phyloP scores from a whole-genome alignment of 2,329 filamentous ascomycete species.

The Zymoseptoria crescenta region DNA sequence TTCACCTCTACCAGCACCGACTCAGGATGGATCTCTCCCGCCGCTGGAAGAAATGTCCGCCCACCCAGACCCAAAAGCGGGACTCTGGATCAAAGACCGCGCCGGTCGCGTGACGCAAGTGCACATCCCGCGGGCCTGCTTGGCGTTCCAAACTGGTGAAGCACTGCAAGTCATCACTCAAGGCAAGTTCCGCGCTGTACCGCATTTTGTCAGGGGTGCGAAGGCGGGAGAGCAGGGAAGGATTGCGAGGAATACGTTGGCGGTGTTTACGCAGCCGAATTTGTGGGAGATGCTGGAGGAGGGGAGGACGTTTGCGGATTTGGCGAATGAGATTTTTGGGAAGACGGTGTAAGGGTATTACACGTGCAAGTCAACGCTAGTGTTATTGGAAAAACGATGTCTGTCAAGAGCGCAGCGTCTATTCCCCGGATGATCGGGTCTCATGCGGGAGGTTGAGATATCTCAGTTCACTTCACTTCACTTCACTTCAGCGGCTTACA shows the following conservation, averaged over 20 bases:
- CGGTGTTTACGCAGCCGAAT: slow-evolving; percentile 96
- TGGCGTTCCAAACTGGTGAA: slow-evolving; percentile 94
- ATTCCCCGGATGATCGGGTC: too few species aligned
- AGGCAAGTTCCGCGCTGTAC: slow-evolving; percentile 89
- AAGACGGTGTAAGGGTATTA: slow-evolving; percentile 12
- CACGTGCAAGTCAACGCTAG: neutral
- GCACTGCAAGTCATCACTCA: slow-evolving; percentile 81
- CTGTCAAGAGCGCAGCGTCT: too few species aligned
- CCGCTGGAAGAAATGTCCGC: slow-evolving; percentile 59
- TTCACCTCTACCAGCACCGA: slow-evolving; percentile 18
- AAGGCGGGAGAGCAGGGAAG: slow-evolving; percentile 43
- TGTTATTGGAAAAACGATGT: too few species aligned
- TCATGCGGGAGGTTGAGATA: neutral
- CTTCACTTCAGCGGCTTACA: neutral
- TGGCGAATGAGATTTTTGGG: slow-evolving; percentile 15
- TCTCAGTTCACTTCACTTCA: neutral
- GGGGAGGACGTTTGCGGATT: slow-evolving; percentile 28
- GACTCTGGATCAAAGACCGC: slow-evolving; percentile 89
- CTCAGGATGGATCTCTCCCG: neutral
- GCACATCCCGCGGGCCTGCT: slow-evolving; percentile 79
- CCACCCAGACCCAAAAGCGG: slow-evolving; percentile 76
- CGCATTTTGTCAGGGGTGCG: slow-evolving; percentile 85
- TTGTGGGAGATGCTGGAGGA: slow-evolving; percentile 66
- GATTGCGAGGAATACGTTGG: slow-evolving; percentile 67
- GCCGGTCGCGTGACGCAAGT: slow-evolving; percentile 80